Percentiles rank a stretch among this genome's conserved stretches.
Conservation (phyloP, 306 rosid genomes). For the Morella rubra region DNA sequence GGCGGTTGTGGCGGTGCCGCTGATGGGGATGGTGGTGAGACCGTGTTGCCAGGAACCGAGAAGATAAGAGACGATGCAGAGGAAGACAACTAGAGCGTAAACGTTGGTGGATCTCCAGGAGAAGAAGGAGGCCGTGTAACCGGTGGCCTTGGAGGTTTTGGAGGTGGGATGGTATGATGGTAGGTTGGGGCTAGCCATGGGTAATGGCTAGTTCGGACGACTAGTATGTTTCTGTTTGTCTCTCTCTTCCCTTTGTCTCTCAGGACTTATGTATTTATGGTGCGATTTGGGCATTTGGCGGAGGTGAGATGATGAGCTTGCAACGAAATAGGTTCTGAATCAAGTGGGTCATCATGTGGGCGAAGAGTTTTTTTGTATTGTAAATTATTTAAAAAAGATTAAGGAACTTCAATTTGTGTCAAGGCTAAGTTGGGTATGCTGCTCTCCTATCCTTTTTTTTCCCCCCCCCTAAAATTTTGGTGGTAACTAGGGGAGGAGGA, state of each 20-base stretch:
- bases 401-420: too few species aligned
- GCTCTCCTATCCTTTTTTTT: too few species aligned
- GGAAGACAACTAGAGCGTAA: conserved; percentile 50
- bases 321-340: neutral
- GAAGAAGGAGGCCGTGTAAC: neutral
- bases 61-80: conserved; percentile 54
- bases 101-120: conserved; percentile 48
- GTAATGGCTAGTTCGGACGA: neutral
- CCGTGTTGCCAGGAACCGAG: conserved; percentile 49
- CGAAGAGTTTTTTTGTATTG: neutral
- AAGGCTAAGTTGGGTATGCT: too few species aligned
- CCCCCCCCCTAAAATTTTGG: too few species aligned
- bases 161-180: conserved; percentile 47
- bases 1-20: neutral
- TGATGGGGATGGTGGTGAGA: neutral
- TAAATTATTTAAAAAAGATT: too few species aligned
- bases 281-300: neutral
- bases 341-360: conserved; percentile 8
- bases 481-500: neutral
- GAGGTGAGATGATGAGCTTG: conserved; percentile 6
- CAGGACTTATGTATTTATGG: neutral
- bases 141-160: conserved; percentile 39
- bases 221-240: neutral
- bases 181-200: conserved; percentile 23
- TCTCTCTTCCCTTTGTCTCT: neutral